Base-by-base conservation (phyloP, 2,329 filamentous ascomycete genomes). In the Penicillium concentricum region DNA sequence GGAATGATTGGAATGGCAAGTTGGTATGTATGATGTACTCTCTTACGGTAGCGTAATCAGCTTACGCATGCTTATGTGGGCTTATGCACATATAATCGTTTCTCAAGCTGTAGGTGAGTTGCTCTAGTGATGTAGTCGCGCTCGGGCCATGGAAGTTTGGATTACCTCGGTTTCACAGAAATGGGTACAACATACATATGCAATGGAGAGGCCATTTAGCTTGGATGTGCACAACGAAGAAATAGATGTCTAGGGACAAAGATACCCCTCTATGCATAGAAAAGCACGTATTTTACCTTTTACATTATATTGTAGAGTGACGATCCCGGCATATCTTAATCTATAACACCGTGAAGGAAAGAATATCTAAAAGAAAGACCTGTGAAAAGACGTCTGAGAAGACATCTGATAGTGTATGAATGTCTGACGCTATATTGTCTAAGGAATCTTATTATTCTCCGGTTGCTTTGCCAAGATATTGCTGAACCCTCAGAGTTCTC, bases 161-260 rank as follows among this genome's bases (percentile, higher is more conserved):
- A 37, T 13, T 54, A 41, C 51, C 43, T 54, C 44, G 44, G 44
- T 49, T 49, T 47, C 51, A 54, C 44, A 34, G 15, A 28, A 10
- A n/a, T n/a, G n/a, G n/a, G n/a, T n/a, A n/a, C n/a, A n/a, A n/a
- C n/a, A n/a, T n/a, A n/a, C n/a, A n/a, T n/a, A n/a, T n/a, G n/a
- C n/a, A n/a, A n/a, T n/a, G n/a, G 24, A 5, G 24, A 26, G 24
- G 30, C 15, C 12, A 15, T 32, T 12, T n/a, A 13, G 18, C 1
- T 24, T 39, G 41, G 5, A 5, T 20, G 16, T 28, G 26, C n/a
- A 34, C 18, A 28, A 32, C 12, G 9, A 43, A 26, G n/a, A 43
- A 3, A 4, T n/a, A n/a, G 2, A n/a, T n/a, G 24, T 7, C 2
- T 10, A 28, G 9, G 8, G 28, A 28, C 28, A 26, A 26, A 26